Base-by-base conservation (phyloP, 1,284 basidiomycete species). In the Trichosporon asahii region DNA sequence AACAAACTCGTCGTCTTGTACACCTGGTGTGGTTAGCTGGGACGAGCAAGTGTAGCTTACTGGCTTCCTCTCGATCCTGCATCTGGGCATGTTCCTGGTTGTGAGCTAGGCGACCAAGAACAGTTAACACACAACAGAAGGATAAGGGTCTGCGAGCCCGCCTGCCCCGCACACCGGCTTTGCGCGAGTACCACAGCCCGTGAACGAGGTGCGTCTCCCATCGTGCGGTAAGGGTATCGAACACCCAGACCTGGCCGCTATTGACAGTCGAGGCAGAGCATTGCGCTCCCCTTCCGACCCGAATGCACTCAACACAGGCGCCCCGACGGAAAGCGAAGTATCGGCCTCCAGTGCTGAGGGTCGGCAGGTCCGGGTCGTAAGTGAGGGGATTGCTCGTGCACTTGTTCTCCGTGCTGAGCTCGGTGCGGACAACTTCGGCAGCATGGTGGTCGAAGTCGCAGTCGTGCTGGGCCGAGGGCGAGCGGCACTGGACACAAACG, bases 231-330 rank as follows among this genome's bases (percentile, higher is more conserved):
- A 31, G 15, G 3, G 57, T 61, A 31, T 61, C 57, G 57, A 61
- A 61, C 57, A 61, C 57, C 57, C 57, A 61, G 27, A 61, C 14
- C 57, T 61, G 57, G 27, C 57, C 57, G 27, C 57, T 61, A 5
- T 29, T 31, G 11, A 15, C 18, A 15, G 57, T 61, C 3, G 27
- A 31, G 15, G 57, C 57, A 18, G 57, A 61, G 27, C 57, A 61
- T 31, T 33, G 15, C 8, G 23, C 21, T 3, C 49, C 49, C 21
- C 8, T 21, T 5, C 23, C 23, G 21, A 11, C 15, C 3, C 27
- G 57, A 27, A 7, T n/a, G 7, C 57, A 61, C 27, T 31, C 29
- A 3, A 33, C 6, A 31, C 57, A 61, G 14, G 57, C 27, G 4
- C 18, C 27, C 12, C 57, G 14, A 1, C 57, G 14, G 57, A 61